A percentile compares a stretch with the other conserved stretches of the same genome.
Conservation (phyloP, 225 moss, liverwort and hornwort genomes). For the Polytrichum formosum region DNA sequence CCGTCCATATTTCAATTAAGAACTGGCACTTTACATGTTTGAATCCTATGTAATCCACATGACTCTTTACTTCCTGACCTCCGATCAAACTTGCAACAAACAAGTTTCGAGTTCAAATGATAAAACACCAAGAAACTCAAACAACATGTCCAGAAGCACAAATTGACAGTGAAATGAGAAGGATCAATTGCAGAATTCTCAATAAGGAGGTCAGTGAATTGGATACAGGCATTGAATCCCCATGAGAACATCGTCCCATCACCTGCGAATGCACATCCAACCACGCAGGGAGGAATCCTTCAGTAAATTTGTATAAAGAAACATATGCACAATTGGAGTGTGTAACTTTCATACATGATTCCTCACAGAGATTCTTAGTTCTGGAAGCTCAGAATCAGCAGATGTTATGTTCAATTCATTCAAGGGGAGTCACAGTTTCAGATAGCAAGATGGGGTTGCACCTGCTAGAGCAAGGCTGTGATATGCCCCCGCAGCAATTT, state of each 20-base stretch:
- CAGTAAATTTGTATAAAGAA: background rate
- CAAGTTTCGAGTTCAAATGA: no score
- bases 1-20: conserved; percentile 76
- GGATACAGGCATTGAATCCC: conserved; percentile 83
- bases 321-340: no score
- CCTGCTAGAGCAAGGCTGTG: conserved; percentile 66
- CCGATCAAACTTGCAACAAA: no score
- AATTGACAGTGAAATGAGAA: no score
- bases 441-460: conserved; percentile 7
- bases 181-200: background rate
- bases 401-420: no score
- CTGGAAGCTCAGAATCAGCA: no score
- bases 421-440: background rate
- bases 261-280: conserved; percentile 20
- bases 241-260: conserved; percentile 67
- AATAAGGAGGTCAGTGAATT: background rate
- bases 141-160: no score
- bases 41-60: no score
- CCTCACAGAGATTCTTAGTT: no score
- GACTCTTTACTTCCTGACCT: no score
- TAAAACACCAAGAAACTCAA: background rate
- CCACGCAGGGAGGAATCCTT: background rate
- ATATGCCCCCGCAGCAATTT: conserved; percentile 53
- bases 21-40: conserved; percentile 19
- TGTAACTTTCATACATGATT: no score